Percentiles rank a stretch among this genome's conserved stretches.
phyloP scores from a whole-genome alignment of 768 basidiomycete genomes.

The Russula ochroleuca region DNA sequence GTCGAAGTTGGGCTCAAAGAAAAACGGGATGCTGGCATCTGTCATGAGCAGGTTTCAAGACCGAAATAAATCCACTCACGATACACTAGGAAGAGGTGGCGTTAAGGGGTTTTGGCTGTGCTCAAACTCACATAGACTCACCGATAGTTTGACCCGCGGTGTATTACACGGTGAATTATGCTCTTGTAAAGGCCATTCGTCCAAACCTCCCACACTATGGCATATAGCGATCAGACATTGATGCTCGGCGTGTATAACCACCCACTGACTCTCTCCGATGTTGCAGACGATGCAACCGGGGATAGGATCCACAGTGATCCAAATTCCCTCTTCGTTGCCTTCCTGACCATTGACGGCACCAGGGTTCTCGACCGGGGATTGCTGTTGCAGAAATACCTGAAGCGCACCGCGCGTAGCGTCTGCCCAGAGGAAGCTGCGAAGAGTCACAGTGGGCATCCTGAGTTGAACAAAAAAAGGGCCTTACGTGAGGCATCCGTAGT shows the following conservation, averaged over 20 bases:
- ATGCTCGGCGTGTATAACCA: not conserved
- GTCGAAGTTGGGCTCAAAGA: constrained; percentile 88
- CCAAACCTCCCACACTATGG: constrained; percentile 88
- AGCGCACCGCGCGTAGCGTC: constrained; percentile 77
- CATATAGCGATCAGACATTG: constrained; percentile 3
- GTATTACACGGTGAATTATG: constrained; percentile 87
- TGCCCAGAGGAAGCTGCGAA: constrained; percentile 73
- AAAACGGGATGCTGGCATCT: constrained; percentile 71
- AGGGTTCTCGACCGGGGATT: constrained; percentile 33
- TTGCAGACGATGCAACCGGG: constrained; percentile 85
- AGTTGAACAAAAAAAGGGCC: constrained; percentile 26
- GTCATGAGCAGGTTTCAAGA: constrained; percentile 8
- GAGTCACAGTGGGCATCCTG: constrained; percentile 1
- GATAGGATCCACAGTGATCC: constrained; percentile 84
- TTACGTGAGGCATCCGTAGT: constrained; percentile 89
- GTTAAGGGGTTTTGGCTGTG: not conserved
- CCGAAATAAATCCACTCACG: constrained; percentile 43
- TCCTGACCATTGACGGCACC: constrained; percentile 44
- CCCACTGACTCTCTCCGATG: constrained; percentile 76
- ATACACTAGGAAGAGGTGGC: constrained; percentile 47
- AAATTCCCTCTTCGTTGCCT: constrained; percentile 54
- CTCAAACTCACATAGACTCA: constrained; percentile 22
- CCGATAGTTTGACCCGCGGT: constrained; percentile 66
- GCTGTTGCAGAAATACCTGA: constrained; percentile 66
- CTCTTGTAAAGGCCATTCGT: constrained; percentile 81